phyloP scores from a whole-genome alignment of 176 grass and related monocot species.

The Eremochloa ophiuroides region DNA sequence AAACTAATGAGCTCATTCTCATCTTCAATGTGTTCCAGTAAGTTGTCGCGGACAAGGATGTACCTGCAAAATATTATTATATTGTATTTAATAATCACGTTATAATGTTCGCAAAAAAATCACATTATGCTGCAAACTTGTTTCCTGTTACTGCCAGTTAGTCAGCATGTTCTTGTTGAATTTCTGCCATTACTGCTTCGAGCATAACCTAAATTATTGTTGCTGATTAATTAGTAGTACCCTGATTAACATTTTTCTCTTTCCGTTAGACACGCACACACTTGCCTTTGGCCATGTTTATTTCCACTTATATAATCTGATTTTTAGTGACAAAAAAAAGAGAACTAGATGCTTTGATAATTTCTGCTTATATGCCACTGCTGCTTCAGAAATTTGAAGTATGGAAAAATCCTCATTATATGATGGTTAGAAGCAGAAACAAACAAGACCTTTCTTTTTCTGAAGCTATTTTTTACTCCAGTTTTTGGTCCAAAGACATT shows the following conservation, averaged over 20 bases:
- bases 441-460: neutral
- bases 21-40: constrained; percentile 32
- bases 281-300: too few relatives aligned
- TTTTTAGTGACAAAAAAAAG: neutral
- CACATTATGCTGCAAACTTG: neutral
- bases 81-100: neutral
- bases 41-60: constrained; percentile 25
- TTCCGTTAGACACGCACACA: too few relatives aligned
- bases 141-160: neutral
- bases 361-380: neutral
- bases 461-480: neutral
- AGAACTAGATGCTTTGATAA: neutral
- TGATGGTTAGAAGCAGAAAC: neutral
- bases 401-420: too few relatives aligned
- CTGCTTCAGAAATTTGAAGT: neutral
- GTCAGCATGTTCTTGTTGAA: neutral
- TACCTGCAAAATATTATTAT: constrained; percentile 18
- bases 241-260: neutral
- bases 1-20: constrained; percentile 41
- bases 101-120: too few relatives aligned
- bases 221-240: neutral
- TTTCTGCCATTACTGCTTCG: neutral
- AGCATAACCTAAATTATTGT: neutral
- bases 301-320: too few relatives aligned
- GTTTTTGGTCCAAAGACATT: neutral